phyloP scores from a whole-genome alignment of 495 filamentous ascomycete genomes.

The Penicillium herquei region DNA sequence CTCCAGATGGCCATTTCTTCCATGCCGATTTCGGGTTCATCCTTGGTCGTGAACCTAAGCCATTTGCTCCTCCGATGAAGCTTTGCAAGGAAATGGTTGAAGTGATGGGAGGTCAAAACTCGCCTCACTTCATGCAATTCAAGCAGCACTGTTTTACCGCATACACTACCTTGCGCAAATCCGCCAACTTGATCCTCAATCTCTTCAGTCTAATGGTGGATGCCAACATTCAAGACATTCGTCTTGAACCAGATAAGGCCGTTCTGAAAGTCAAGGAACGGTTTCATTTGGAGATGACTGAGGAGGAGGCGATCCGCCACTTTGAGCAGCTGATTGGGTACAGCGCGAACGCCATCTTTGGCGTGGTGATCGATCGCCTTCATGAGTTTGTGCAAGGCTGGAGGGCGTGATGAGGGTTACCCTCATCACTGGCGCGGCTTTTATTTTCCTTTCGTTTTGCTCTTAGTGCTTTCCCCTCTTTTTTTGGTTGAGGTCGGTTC shows the following conservation, averaged over 20 bases:
- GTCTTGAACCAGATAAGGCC: conserved; percentile 85
- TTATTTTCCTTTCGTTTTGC: too few relatives aligned
- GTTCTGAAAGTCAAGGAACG: conserved; percentile 93
- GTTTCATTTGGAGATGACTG: conserved; percentile 86
- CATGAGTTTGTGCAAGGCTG: conserved; percentile 94
- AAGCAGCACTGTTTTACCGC: conserved; percentile 95
- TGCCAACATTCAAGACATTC: conserved; percentile 94
- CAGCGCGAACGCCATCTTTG: conserved; percentile 81
- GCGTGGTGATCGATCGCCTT: conserved; percentile 90
- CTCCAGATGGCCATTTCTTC: conserved; percentile 92
- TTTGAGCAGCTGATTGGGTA: conserved; percentile 87
- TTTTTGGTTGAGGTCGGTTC: too few relatives aligned
- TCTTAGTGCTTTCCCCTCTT: too few relatives aligned
- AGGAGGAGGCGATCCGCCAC: conserved; percentile 87
- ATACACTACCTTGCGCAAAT: conserved; percentile 87
- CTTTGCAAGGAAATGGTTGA: conserved; percentile 98
- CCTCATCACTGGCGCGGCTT: too few relatives aligned
- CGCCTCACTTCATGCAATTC: conserved; percentile 79
- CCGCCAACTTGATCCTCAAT: conserved; percentile 88
- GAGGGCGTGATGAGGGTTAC: conserved; percentile 52
- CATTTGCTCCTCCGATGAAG: conserved; percentile 95
- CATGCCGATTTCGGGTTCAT: conserved; percentile 98
- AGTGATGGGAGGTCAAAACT: conserved; percentile 88
- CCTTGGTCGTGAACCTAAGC: conserved; percentile 94
- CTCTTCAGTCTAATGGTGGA: conserved; percentile 96